A percentile compares a stretch with the other conserved stretches of the same genome.
These are phyloP conservation scores for Picochlorum sp. DNA, from an alignment of 139 green algal species.

Conservation along the genomic window DNA sequence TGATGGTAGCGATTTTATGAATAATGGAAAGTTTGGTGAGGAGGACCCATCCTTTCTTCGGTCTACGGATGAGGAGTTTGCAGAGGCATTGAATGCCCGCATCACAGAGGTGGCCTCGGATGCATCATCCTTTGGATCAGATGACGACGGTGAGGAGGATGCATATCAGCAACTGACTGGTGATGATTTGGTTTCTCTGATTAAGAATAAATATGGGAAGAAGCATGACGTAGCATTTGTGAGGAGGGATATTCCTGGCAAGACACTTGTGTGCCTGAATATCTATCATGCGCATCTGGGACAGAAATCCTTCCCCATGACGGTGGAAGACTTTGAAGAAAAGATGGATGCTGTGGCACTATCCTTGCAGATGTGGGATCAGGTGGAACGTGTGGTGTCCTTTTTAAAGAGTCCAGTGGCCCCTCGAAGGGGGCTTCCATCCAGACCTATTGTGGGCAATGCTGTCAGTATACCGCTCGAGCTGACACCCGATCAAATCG, in stretches of 20 bases:
- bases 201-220: slow-evolving; percentile 26
- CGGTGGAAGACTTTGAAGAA: slow-evolving; percentile 30
- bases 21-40: not conserved
- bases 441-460: slow-evolving; percentile 34
- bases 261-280: slow-evolving; percentile 29
- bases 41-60: slow-evolving; percentile 12
- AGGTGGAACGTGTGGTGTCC: slow-evolving; percentile 15
- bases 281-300: slow-evolving; percentile 23
- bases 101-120: slow-evolving; percentile 13
- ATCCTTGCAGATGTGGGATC: slow-evolving; percentile 25
- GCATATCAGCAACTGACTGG: slow-evolving; percentile 7
- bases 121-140: not conserved
- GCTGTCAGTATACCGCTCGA: slow-evolving; percentile 34
- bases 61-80: slow-evolving; percentile 25
- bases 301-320: slow-evolving; percentile 41
- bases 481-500: slow-evolving; percentile 14
- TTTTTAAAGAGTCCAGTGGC: slow-evolving; percentile 24
- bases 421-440: slow-evolving; percentile 23
- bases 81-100: slow-evolving; percentile 17
- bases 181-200: slow-evolving; percentile 10
- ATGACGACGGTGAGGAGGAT: not conserved
- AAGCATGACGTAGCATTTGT: slow-evolving; percentile 32
- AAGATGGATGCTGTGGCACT: slow-evolving; percentile 34
- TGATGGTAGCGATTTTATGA: not conserved
- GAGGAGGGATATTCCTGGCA: slow-evolving; percentile 21